These are phyloP conservation scores for Posidonia australis DNA, from an alignment of 106 monocot genomes.

Conservation along the genomic window DNA sequence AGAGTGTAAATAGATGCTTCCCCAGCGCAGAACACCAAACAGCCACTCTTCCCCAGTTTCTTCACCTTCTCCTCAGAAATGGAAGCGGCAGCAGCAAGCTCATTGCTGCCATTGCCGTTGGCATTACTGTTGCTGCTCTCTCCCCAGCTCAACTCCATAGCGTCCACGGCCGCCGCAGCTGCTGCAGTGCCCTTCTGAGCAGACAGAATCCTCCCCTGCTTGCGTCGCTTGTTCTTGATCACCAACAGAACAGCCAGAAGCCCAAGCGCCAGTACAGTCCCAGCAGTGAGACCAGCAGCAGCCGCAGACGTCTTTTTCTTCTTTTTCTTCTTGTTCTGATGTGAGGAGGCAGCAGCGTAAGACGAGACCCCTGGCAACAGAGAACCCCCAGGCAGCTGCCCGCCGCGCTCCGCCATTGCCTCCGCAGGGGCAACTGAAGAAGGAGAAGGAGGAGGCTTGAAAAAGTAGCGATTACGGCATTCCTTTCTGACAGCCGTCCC, in stretches of 20 bases:
- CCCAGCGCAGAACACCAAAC: slow-evolving; percentile 70
- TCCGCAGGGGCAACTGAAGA: slow-evolving; percentile 4
- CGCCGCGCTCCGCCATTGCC: background rate
- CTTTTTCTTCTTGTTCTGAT: background rate
- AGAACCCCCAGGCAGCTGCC: no score
- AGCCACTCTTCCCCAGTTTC: slow-evolving; percentile 56
- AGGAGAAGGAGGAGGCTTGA: slow-evolving; percentile 14
- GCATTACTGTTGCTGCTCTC: background rate
- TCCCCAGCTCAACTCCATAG: slow-evolving; percentile 1
- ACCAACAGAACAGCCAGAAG: slow-evolving; percentile 15
- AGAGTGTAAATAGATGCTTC: slow-evolving; percentile 44
- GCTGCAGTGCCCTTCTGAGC: slow-evolving; percentile 26
- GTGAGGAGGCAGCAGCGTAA: slow-evolving; percentile 14
- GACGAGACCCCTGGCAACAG: slow-evolving; percentile 1
- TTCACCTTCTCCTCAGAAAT: slow-evolving; percentile 48
- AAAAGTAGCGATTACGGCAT: slow-evolving; percentile 39
- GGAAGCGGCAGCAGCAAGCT: slow-evolving; percentile 24
- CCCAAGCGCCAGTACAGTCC: slow-evolving; percentile 19
- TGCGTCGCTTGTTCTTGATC: slow-evolving; percentile 24
- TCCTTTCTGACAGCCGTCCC: slow-evolving; percentile 44
- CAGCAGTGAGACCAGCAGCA: slow-evolving; percentile 16
- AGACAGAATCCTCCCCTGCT: slow-evolving; percentile 9
- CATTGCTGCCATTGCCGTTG: slow-evolving; percentile 14
- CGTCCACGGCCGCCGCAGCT: slow-evolving; percentile 8
- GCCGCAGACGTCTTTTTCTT: slow-evolving; percentile 10